Base-by-base conservation (phyloP, 2,329 filamentous ascomycete genomes). In the Daldinia sp. region DNA sequence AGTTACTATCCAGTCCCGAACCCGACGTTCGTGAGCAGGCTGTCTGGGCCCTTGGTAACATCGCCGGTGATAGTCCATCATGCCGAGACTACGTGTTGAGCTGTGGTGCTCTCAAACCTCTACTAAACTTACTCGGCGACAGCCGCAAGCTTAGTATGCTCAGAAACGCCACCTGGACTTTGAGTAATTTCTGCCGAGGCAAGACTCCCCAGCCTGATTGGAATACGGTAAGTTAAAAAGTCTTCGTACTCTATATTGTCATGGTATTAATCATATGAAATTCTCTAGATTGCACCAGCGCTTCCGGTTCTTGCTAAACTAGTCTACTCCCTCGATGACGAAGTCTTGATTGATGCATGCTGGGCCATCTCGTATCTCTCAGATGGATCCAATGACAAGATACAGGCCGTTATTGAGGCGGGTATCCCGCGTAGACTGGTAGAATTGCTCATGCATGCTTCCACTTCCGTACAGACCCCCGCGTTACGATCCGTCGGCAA, bases 121-220 rank as follows among this genome's bases (percentile, higher is more conserved):
- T 99, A 64, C 89, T 99, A 64, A 89, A 89, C 78, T 88, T 99
- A 50, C 90, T 99, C 64, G 95, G 95, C 61, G 96, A 99, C 82
- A 98, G 96, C 85, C 94, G 96, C 78, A 99, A 99, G 87, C 86
- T 99, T 65, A 98, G 94, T 88, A 99, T 99, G 96, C 90, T 99
- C 59, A 89, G 96, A 75, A 99, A 99, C 80, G 96, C 96, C 39
- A 99, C 96, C 26, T 99, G 96, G 96, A 99, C 96, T 50, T 86
- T 99, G 64, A 98, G 96, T 88, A 99, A 99, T 87, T 99, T 99
- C 85, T 99, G 96, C 86, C 93, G 96, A 86, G 96, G 96, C 83
- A 99, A 99, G 89, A 98, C 95, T 7, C 96, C 96, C 58, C 96
- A 99, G 85, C 96, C 96, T 53, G 96, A 99, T 80, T 99, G 96